These are phyloP conservation scores for Paramyrothecium roridum DNA, from an alignment of 2,329 filamentous ascomycete species.

Conservation along the genomic window DNA sequence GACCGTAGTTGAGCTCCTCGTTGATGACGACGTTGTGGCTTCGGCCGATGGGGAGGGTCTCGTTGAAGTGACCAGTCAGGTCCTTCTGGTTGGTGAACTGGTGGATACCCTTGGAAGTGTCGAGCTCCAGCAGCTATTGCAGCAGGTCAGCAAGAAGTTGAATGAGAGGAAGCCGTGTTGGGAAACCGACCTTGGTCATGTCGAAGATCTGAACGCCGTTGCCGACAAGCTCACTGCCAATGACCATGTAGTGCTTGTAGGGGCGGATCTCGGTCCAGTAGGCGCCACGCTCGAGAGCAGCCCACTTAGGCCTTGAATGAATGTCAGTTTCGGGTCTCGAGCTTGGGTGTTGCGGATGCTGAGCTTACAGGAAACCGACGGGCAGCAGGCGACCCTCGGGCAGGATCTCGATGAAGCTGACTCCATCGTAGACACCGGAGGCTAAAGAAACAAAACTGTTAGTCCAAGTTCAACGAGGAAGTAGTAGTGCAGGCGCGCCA, in stretches of 20 bases:
- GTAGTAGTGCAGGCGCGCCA: neutral
- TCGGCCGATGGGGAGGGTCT: conserved; percentile 31
- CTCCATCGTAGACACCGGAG: conserved; percentile 44
- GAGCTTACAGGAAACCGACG: neutral
- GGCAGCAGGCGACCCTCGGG: neutral
- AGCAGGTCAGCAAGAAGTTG: neutral
- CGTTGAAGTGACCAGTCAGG: conserved; percentile 31
- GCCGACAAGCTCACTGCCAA: conserved; percentile 39
- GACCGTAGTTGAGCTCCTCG: conserved; percentile 44
- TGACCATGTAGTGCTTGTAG: conserved; percentile 31
- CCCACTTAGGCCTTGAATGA: conserved; percentile 33
- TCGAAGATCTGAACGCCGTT: conserved; percentile 66
- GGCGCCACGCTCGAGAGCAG: conserved; percentile 36
- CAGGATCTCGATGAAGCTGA: conserved; percentile 44
- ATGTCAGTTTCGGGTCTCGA: neutral
- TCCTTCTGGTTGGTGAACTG: conserved; percentile 27
- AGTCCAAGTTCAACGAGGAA: neutral
- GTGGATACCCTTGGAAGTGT: conserved; percentile 31
- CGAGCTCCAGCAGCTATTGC: conserved; percentile 36
- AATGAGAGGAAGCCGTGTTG: neutral
- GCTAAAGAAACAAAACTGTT: conserved; percentile 11
- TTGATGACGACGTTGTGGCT: conserved; percentile 50
- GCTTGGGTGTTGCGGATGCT: neutral
- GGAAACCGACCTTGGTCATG: conserved; percentile 39
- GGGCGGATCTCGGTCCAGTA: conserved; percentile 41